Evolutionary conservation across 257 asterid species (phyloP), one percentile per base, ranked within the genome.

Genomic region (Nicotiana noctiflora): DNA sequence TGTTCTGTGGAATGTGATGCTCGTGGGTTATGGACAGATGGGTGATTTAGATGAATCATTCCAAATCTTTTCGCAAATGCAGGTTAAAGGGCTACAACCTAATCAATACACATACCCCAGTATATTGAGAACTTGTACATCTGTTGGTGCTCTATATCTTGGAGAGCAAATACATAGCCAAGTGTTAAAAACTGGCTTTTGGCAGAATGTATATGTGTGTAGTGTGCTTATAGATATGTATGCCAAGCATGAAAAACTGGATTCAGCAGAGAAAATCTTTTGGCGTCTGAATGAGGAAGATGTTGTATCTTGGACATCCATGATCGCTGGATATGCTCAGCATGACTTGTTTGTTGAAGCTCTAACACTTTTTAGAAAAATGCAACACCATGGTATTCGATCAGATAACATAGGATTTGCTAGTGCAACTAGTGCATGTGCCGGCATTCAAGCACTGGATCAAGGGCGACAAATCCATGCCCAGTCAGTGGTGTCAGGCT

Each of bases 211-310:
- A 40, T 92, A 92, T 59, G 92, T 91, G 18, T 88, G 97, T 82
- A 92, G 98, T 52, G 98, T 94, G 84, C 96, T 94, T 81, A 91
- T 94, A 81, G 97, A 92, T 83, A 92, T 94, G 93, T 94, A 94
- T 84, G 90, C 93, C 32, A 92, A 94, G 87, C 91, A 86, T 81
- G 94, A 93, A 70, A 85, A 88, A 62, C 78, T 94, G 83, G 92
- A 88, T 82, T 82, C 87, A 13, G 98, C 97, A 12, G 25, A 84
- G 86, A 90, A 91, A 85, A 89, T 94, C 77, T 92, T 94, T 83
- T 89, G 89, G 75, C 88, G 88, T 75, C 87, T 92, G 63, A 79
- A 77, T 23, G 97, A 92, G 86, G 94, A 90, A 8, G 98, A 94
- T 77, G 66, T 91, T 61, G 97, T 94, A 76, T 90, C 97, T 46